phyloP scores from a whole-genome alignment of 306 rosid species.

The Corylus avellana region DNA sequence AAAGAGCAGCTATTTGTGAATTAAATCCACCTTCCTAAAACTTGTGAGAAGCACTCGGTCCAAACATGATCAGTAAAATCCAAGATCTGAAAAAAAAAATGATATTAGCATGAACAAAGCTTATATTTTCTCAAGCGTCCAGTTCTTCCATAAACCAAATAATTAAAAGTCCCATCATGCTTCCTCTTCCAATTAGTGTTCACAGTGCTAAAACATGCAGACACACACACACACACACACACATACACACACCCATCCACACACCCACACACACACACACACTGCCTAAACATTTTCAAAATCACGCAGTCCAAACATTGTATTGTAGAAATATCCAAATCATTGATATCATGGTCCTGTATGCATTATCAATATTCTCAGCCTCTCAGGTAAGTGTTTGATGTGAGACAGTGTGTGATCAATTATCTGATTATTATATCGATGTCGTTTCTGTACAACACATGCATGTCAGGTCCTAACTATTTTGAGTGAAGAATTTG shows the following conservation, averaged over 20 bases:
- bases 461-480: neutral
- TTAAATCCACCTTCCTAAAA: constrained; percentile 64
- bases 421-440: neutral
- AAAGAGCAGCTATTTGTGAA: constrained; percentile 16
- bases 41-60: constrained; percentile 90
- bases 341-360: neutral
- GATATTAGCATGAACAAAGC: constrained; percentile 27
- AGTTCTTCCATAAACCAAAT: neutral
- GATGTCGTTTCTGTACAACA: neutral
- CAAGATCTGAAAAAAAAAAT: constrained; percentile 55
- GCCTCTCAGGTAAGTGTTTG: neutral
- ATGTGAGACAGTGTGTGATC: neutral
- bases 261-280: neutral
- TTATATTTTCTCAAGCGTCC: constrained; percentile 10
- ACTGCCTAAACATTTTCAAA: neutral
- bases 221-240: neutral
- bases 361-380: neutral
- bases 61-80: constrained; percentile 91
- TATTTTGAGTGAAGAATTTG: neutral
- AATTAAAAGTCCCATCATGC: neutral
- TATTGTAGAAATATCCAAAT: neutral
- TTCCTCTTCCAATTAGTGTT: neutral
- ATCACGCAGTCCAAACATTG: neutral
- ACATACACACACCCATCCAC: neutral
- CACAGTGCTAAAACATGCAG: neutral